These are phyloP conservation scores for Ramaria sp. DNA, from an alignment of 768 basidiomycete species.

Conservation along the genomic window DNA sequence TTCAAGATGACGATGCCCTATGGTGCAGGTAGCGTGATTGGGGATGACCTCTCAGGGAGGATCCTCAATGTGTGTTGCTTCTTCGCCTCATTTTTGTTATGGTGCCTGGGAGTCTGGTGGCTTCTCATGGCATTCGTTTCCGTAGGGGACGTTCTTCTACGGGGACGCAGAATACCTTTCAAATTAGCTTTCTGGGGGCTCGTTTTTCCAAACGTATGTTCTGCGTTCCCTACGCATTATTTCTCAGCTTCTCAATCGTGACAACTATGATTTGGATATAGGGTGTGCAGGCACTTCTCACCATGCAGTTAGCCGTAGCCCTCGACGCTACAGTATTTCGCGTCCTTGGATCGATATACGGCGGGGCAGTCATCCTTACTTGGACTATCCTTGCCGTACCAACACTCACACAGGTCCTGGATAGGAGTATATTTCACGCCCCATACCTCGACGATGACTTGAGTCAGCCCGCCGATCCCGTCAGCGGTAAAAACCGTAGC, in stretches of 20 bases:
- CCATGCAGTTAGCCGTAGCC: conserved; percentile 37
- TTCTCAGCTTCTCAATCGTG: background rate
- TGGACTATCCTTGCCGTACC: conserved; percentile 3
- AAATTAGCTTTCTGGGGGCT: conserved; percentile 43
- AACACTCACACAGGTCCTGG: conserved; percentile 1
- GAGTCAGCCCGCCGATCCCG: background rate
- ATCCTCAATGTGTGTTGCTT: conserved; percentile 35
- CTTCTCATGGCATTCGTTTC: conserved; percentile 33
- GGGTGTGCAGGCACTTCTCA: conserved; percentile 37
- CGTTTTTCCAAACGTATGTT: conserved; percentile 39
- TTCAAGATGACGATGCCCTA: conserved; percentile 24
- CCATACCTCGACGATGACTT: conserved; percentile 4
- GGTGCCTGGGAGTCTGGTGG: conserved; percentile 49
- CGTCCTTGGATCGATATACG: conserved; percentile 38
- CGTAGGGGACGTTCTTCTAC: conserved; percentile 23
- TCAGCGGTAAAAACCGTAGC: background rate
- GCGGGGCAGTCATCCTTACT: background rate
- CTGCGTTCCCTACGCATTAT: background rate
- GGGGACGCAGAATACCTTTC: conserved; percentile 29
- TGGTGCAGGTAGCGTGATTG: conserved; percentile 21
- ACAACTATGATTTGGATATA: background rate
- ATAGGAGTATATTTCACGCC: conserved; percentile 1
- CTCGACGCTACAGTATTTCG: conserved; percentile 42
- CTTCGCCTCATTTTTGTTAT: conserved; percentile 36
- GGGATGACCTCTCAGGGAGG: conserved; percentile 26